These are phyloP conservation scores for Trametes meyenii DNA, from an alignment of 768 basidiomycete species.

Conservation along the genomic window DNA sequence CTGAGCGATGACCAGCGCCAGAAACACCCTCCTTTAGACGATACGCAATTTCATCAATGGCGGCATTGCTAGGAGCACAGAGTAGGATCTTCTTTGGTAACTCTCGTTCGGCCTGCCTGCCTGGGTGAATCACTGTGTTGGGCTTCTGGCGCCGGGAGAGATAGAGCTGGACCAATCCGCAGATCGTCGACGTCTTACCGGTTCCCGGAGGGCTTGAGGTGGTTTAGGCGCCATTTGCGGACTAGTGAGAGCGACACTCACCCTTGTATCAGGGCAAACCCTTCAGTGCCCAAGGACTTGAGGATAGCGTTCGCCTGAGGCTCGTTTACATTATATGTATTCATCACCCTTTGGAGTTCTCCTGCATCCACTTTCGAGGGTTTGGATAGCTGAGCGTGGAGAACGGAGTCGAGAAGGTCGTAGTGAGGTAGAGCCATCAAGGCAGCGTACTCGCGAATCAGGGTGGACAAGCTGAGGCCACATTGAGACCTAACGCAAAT, in stretches of 20 bases:
- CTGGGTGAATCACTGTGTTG: constrained; percentile 53
- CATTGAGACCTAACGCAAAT: constrained; percentile 6
- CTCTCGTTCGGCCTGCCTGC: constrained; percentile 47
- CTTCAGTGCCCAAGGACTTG: constrained; percentile 66
- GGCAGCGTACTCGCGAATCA: constrained; percentile 91
- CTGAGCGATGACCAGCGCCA: constrained; percentile 52
- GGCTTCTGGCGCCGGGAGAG: constrained; percentile 59
- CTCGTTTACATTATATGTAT: constrained; percentile 77
- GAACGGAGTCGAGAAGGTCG: constrained; percentile 70
- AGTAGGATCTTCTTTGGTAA: constrained; percentile 76
- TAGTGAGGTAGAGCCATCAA: constrained; percentile 82
- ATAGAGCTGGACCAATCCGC: constrained; percentile 87
- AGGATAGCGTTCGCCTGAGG: constrained; percentile 92
- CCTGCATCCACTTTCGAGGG: constrained; percentile 45
- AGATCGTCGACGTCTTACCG: constrained; percentile 98
- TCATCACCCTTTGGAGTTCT: constrained; percentile 70
- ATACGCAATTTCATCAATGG: constrained; percentile 93
- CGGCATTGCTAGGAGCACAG: constrained; percentile 98
- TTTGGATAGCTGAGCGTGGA: constrained; percentile 64
- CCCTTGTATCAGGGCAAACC: constrained; percentile 96
- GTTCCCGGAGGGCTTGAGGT: constrained; percentile 87
- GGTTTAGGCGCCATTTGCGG: neutral
- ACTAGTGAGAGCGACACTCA: constrained; percentile 34
- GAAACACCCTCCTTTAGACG: constrained; percentile 83
- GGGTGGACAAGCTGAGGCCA: constrained; percentile 74